phyloP scores from a whole-genome alignment of 371 early-diverging fungal genomes.

The Choanephora cucurbitarum region DNA sequence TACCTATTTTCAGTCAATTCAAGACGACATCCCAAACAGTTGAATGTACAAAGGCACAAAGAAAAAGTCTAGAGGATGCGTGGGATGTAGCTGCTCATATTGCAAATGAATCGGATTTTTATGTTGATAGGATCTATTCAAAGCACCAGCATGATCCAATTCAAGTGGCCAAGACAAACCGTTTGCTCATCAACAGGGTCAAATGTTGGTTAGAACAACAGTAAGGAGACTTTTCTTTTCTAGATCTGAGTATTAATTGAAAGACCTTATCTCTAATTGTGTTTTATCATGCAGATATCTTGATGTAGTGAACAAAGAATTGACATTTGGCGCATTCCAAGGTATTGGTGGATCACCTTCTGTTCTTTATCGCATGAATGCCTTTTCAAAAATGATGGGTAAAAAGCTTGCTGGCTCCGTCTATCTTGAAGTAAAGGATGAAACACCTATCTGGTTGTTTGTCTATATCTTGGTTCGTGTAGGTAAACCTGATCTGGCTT shows the following conservation, averaged over 20 bases:
- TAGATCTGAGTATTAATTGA: no score
- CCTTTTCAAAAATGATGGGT: constrained; percentile 2
- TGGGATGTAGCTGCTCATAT: constrained; percentile 21
- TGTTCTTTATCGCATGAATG: constrained; percentile 3
- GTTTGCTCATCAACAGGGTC: no score
- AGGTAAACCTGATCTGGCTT: constrained; percentile 67
- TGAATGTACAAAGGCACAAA: constrained; percentile 6
- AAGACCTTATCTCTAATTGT: no score
- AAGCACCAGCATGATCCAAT: not conserved
- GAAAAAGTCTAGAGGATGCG: not conserved
- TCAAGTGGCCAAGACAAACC: no score
- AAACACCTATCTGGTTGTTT: constrained; percentile 83
- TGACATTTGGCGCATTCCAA: constrained; percentile 3
- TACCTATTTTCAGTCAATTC: constrained; percentile 8
- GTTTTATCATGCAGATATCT: no score
- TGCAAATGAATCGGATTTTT: no score
- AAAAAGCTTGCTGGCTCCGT: not conserved
- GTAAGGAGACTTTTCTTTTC: constrained; percentile 12
- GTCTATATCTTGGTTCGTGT: constrained; percentile 77
- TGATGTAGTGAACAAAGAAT: not conserved
- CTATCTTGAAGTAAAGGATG: constrained; percentile 49
- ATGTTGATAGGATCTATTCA: no score
- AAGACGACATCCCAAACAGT: not conserved
- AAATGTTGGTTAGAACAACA: constrained; percentile 19
- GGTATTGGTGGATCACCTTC: constrained; percentile 22